Evolutionary conservation across 495 filamentous ascomycete species (phyloP), one percentile per base, ranked within the genome.

Genomic region (Penicillium cinerascens): DNA sequence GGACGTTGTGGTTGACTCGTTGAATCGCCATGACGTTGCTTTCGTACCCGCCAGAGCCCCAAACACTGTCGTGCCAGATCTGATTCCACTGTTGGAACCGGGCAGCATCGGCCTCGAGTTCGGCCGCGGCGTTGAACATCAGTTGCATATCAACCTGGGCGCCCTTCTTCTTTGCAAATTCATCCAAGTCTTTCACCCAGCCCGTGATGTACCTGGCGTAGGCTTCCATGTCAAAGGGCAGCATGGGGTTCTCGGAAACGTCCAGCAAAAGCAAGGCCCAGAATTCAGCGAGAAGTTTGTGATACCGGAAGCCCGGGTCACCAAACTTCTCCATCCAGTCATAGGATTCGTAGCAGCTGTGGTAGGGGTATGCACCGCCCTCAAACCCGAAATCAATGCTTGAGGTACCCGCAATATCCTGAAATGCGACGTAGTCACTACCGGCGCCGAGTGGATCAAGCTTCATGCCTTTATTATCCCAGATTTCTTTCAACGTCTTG

Each of bases 351-450:
- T 93, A 91, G 68, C 87, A 93, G 54, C 87, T 91, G 67, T 91
- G 84, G 48, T 86, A 85, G 2, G 92, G 91, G 65, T 77, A 91
- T 18, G 77, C 63, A 16, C 77, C 71, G 16, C 87, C 89, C 36
- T 69, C 64, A 58, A 98, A 98, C 35, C 83, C 79, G 56, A 98
- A 82, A 66, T 97, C 93, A 46, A 97, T 76, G 16, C 88, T 92
- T 6, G 89, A 91, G 4, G 86, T 89, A 38, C 93, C 93, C n/a
- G 89, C 92, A 21, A 97, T 87, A 58, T 92, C 83, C 66, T 96
- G 92, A 68, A 96, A 98, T 29, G 92, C 83, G 25, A 92, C 87
- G 60, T 89, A 93, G 64, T 97, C 93, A 60, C 89, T 88, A n/a
- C 83, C 88, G 10, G 84, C 83, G 42, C 89, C 90, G 1, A 96